These are phyloP conservation scores for Williopsis jadinii DNA, from an alignment of 1,139 yeast genomes.

Conservation along the genomic window DNA sequence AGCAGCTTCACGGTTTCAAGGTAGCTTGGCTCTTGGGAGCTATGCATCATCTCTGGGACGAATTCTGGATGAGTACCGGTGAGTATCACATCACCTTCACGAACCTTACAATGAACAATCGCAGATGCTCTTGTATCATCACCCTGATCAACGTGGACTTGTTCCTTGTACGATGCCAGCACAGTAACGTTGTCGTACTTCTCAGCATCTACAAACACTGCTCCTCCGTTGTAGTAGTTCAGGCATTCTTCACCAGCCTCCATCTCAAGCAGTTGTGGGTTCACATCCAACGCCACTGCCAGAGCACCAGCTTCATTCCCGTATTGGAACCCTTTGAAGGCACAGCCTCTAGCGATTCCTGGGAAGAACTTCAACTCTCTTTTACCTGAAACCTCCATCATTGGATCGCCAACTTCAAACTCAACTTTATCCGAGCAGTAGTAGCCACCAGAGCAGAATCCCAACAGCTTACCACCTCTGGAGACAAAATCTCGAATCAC, in stretches of 20 bases:
- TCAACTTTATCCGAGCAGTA: slow-evolving; percentile 72
- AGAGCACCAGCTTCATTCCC: slow-evolving; percentile 70
- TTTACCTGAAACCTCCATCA: slow-evolving; percentile 75
- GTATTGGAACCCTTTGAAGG: slow-evolving; percentile 72
- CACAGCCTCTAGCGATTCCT: slow-evolving; percentile 78
- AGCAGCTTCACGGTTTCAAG: slow-evolving; percentile 34
- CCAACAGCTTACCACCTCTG: slow-evolving; percentile 76
- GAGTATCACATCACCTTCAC: slow-evolving; percentile 71
- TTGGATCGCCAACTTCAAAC: slow-evolving; percentile 67
- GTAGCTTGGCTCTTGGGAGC: slow-evolving; percentile 28
- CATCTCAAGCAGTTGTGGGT: slow-evolving; percentile 22
- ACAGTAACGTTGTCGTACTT: slow-evolving; percentile 54
- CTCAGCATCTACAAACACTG: slow-evolving; percentile 71
- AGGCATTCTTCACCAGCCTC: slow-evolving; percentile 23
- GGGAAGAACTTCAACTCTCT: slow-evolving; percentile 79
- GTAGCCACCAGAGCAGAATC: slow-evolving; percentile 97
- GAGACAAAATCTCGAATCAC: slow-evolving; percentile 55
- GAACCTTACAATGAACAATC: slow-evolving; percentile 57
- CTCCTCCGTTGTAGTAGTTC: slow-evolving; percentile 81
- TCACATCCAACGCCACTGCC: slow-evolving; percentile 43
- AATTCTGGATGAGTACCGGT: slow-evolving; percentile 92
- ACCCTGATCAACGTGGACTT: slow-evolving; percentile 35
- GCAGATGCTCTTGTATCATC: slow-evolving; percentile 48
- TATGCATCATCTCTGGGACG: slow-evolving; percentile 45
- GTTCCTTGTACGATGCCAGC: slow-evolving; percentile 56